Evolutionary conservation across 1,284 basidiomycete genomes (phyloP).

Genomic region (Paramarasmius palmivorus): DNA sequence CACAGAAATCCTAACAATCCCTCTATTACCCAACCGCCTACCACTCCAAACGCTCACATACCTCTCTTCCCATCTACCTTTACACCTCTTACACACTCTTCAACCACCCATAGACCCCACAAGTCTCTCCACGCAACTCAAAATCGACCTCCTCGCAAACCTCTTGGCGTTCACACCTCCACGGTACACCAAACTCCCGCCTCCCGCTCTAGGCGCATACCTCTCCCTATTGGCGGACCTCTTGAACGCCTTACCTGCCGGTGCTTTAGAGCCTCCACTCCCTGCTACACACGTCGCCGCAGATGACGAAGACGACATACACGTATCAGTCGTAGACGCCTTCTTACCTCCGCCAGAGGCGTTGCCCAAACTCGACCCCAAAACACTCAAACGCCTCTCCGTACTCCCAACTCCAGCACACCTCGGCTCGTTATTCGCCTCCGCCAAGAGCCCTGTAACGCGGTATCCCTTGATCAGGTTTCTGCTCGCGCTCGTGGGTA

Average conservation of each 20-base stretch:
- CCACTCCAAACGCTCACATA: conserved; percentile 46
- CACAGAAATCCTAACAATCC: conserved; percentile 57
- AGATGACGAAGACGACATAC: conserved; percentile 32
- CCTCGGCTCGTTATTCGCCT: conserved; percentile 48
- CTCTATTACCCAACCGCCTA: conserved; percentile 68
- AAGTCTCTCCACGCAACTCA: conserved; percentile 5
- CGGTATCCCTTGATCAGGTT: conserved; percentile 47
- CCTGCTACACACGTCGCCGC: conserved; percentile 31
- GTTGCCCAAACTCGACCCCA: conserved; percentile 48
- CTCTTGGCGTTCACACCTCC: conserved; percentile 16
- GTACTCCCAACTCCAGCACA: conserved; percentile 49
- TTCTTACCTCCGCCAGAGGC: conserved; percentile 28
- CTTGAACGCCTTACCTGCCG: conserved; percentile 53
- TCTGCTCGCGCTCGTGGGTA: conserved; percentile 51
- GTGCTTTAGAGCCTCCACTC: conserved; percentile 47
- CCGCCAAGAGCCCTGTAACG: conserved; percentile 37
- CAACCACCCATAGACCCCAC: too few relatives aligned
- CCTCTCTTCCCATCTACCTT: conserved; percentile 17
- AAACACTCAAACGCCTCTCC: conserved; percentile 57
- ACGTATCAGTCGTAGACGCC: conserved; percentile 37
- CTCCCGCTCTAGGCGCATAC: conserved; percentile 31
- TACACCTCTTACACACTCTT: too few relatives aligned
- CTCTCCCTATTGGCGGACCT: conserved; percentile 69
- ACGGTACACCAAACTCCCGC: conserved; percentile 13
- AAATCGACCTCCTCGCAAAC: conserved; percentile 11